These are phyloP conservation scores for Saxophila tyrrhenica DNA, from an alignment of 495 filamentous ascomycete genomes.

Conservation along the genomic window DNA sequence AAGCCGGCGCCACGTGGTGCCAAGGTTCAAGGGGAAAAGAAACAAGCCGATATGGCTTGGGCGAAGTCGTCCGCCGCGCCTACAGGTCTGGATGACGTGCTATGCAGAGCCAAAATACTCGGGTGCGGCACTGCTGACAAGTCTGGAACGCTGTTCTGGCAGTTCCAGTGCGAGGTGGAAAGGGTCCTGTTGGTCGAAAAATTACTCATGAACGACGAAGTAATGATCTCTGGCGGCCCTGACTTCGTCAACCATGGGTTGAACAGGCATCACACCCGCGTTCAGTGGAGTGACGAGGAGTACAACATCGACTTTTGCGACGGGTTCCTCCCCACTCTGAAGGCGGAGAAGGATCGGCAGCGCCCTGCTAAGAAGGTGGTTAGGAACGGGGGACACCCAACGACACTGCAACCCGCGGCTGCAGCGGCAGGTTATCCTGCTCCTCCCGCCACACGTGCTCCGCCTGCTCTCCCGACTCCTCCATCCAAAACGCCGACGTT, in stretches of 20 bases:
- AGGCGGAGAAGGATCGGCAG: background rate
- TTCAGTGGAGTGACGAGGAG: background rate
- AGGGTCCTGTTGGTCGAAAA: background rate
- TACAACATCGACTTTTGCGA: background rate
- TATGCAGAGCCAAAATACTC: background rate
- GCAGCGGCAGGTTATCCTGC: background rate
- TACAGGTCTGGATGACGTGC: background rate
- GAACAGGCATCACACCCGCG: background rate
- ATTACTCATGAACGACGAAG: background rate
- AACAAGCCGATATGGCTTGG: too few relatives aligned
- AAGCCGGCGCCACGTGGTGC: too few relatives aligned
- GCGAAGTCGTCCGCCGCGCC: background rate
- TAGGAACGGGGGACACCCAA: background rate
- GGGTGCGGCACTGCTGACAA: background rate
- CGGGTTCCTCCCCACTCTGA: background rate
- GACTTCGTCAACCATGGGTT: conserved; percentile 3
- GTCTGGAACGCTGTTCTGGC: background rate
- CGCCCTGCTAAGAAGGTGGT: background rate
- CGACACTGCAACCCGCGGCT: background rate
- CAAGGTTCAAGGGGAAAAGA: too few relatives aligned
- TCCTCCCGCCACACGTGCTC: too few relatives aligned
- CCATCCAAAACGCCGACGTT: too few relatives aligned
- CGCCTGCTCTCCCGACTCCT: too few relatives aligned
- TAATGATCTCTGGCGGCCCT: background rate
- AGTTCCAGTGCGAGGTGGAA: background rate